A percentile compares a stretch with the other conserved stretches of the same genome.
Evolutionary conservation across 192 early-diverging fungal genomes (phyloP).

Genomic region (Backusella tuberculispora): DNA sequence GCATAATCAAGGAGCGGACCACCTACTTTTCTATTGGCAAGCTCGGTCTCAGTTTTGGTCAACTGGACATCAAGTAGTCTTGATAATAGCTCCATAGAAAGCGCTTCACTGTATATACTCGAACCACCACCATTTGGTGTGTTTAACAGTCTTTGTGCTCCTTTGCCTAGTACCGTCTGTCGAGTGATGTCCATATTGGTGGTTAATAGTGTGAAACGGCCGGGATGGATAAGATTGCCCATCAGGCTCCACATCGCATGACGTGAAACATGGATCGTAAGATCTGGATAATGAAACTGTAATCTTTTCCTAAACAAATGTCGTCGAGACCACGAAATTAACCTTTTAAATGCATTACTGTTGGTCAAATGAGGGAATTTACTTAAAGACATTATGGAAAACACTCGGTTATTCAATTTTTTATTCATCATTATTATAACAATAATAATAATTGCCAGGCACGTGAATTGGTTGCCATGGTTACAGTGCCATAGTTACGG

Average conservation of each 20-base stretch:
- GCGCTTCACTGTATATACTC: slow-evolving; percentile 50
- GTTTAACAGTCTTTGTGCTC: slow-evolving; percentile 12
- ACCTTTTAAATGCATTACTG: background rate
- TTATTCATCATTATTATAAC: background rate
- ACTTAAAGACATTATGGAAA: background rate
- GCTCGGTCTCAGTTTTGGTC: slow-evolving; percentile 57
- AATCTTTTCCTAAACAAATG: background rate
- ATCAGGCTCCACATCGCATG: background rate
- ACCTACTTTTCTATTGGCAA: slow-evolving; percentile 43
- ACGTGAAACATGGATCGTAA: slow-evolving; percentile 8
- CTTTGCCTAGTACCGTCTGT: background rate
- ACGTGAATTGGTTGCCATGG: background rate
- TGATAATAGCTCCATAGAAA: slow-evolving; percentile 50
- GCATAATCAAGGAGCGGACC: slow-evolving; percentile 57
- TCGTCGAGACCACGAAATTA: background rate
- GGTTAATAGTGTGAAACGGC: background rate
- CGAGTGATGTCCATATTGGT: background rate
- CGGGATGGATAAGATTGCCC: slow-evolving; percentile 5
- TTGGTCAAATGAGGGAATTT: background rate
- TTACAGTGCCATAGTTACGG: background rate
- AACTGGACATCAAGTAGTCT: slow-evolving; percentile 48
- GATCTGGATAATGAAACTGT: slow-evolving; percentile 6
- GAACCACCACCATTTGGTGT: slow-evolving; percentile 55
- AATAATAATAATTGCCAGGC: background rate
- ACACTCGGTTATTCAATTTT: background rate